These are phyloP conservation scores for Pulveroboletus ravenelii DNA, from an alignment of 768 basidiomycete genomes.

Conservation along the genomic window DNA sequence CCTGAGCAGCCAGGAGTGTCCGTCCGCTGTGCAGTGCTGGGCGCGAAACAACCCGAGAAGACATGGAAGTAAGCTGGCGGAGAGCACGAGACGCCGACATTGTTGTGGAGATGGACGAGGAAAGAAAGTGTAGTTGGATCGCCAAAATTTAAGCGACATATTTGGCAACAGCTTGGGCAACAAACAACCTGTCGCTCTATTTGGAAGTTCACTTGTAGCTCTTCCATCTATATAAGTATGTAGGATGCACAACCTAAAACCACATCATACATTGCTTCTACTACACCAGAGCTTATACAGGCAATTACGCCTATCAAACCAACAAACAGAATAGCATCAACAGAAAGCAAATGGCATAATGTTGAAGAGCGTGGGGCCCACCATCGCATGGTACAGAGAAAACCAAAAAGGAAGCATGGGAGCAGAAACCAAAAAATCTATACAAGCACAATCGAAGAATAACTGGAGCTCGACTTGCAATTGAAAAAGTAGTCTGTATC, in stretches of 20 bases:
- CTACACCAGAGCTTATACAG: conserved; percentile 3
- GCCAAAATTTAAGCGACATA: conserved; percentile 27
- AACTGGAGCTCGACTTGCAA: conserved; percentile 11
- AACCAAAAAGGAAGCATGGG: not conserved
- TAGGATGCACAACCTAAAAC: not conserved
- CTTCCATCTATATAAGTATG: too few species aligned
- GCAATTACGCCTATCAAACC: not conserved
- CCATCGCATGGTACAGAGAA: not conserved
- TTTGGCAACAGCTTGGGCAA: conserved; percentile 32
- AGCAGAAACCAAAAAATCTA: not conserved
- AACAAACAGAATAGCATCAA: conserved; percentile 3
- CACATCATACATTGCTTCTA: not conserved
- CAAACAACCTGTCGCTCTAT: conserved; percentile 23
- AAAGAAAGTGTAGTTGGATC: not conserved
- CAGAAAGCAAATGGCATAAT: conserved; percentile 6
- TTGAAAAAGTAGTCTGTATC: conserved; percentile 16
- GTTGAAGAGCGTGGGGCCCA: not conserved
- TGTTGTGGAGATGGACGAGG: not conserved
- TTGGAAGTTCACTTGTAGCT: conserved; percentile 9
- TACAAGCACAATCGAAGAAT: not conserved
- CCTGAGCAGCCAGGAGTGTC: conserved; percentile 13
- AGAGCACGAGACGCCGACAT: conserved; percentile 66
- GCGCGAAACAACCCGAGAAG: conserved; percentile 35
- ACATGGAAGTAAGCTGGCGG: conserved; percentile 48
- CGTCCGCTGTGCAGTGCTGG: conserved; percentile 23